A percentile compares a stretch with the other conserved stretches of the same genome.
phyloP scores from a whole-genome alignment of 345 rosid genomes.

The Camelina hispida region DNA sequence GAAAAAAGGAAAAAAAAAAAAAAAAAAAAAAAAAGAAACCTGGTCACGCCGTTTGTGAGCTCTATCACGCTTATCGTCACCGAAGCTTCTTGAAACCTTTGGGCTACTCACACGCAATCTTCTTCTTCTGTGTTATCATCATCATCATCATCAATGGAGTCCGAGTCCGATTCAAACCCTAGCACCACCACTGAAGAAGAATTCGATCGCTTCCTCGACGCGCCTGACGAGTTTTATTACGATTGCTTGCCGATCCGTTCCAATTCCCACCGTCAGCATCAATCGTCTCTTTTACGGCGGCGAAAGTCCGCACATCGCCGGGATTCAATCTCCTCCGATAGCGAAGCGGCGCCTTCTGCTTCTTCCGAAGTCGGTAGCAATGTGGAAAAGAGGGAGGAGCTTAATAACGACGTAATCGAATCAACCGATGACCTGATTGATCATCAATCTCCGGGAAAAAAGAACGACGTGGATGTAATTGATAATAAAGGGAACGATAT shows the following conservation, averaged over 20 bases:
- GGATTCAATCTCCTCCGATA: background rate
- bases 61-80: conserved; percentile 33
- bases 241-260: conserved; percentile 47
- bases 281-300: conserved; percentile 43
- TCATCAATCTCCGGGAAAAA: background rate
- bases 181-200: conserved; percentile 10
- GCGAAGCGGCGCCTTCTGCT: conserved; percentile 15
- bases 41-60: conserved; percentile 36
- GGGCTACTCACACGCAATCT: conserved; percentile 2
- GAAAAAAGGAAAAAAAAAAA: background rate
- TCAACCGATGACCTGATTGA: conserved; percentile 17
- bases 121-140: conserved; percentile 19
- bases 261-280: conserved; percentile 44
- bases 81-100: conserved; percentile 16
- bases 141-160: conserved; percentile 34
- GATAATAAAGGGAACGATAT: conserved; percentile 42
- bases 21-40: background rate
- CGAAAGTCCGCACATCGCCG: conserved; percentile 36
- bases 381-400: conserved; percentile 35
- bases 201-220: conserved; percentile 54
- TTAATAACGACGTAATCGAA: conserved; percentile 15
- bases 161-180: conserved; percentile 17
- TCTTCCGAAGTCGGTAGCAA: conserved; percentile 23
- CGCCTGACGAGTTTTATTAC: conserved; percentile 59
- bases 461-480: conserved; percentile 2